Evolutionary conservation across 2,329 filamentous ascomycete species (phyloP), one percentile per base, ranked within the genome.

Genomic region (Nannizzia gypsea): DNA sequence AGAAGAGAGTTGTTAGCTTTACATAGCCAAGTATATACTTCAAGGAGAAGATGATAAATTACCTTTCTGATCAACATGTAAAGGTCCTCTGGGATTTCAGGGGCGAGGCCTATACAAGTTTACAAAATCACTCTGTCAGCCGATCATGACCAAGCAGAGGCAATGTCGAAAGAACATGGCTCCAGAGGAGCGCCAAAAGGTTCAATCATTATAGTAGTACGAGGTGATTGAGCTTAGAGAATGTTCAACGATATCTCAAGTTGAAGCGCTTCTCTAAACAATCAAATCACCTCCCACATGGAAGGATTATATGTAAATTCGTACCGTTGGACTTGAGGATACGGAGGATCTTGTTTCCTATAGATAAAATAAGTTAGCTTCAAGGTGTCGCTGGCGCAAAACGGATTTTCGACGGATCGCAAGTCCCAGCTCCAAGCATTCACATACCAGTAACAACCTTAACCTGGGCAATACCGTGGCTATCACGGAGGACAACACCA

Each of bases 61-160:
- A 95, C 92, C 90, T 99, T 99, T 89, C 96, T 96, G 89, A 97
- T 97, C 78, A 97, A 84, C 89, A 96, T 95, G 88, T 97, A 99
- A 70, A 97, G 88, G 81, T 99, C 93, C 86, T 99, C 93, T 76
- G 95, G 93, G 72, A 99, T 87, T 78, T 97, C 91, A 77, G 95
- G 93, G 71, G 93, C 92, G 77, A 99, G 90, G 83, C 93, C 93
- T 99, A 82, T 82, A 76, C 74, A 63, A 61, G 57, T 67, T 62
- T 55, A 22, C 50, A 63, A 66, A 76, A 86, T 95, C 90, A 84
- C 90, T 91, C 88, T 85, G 89, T 93, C 89, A 93, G 89, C 85
- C 84, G 74, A 63, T 70, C 80, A 59, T 62, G 81, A 92, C 89
- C 89, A 88, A 84, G 81, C 87, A 91, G 88, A 90, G 89, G 89